Evolutionary conservation across 305 asterid genomes (phyloP).

Genomic region (Rubia peregrina): DNA sequence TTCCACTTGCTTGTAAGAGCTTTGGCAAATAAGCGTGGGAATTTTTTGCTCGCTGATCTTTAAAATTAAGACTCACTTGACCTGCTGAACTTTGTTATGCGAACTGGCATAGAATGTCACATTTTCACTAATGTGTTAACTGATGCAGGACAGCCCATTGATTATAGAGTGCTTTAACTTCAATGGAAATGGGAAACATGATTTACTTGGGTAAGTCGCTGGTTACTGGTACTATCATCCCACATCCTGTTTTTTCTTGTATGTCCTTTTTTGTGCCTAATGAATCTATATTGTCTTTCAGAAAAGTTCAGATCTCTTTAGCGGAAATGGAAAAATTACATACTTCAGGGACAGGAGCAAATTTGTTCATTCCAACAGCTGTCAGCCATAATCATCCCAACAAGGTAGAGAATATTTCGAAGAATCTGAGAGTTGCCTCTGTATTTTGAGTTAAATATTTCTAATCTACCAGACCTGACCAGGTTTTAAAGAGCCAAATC

Average conservation of each 20-base stretch:
- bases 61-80: not conserved
- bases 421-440: not conserved
- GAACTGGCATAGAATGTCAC: slow-evolving; percentile 2
- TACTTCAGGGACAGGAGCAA: slow-evolving; percentile 50
- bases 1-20: not conserved
- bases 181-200: slow-evolving; percentile 88
- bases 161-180: slow-evolving; percentile 83
- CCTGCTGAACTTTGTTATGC: not conserved
- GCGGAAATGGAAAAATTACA: slow-evolving; percentile 78
- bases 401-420: slow-evolving; percentile 42
- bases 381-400: slow-evolving; percentile 58
- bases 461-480: slow-evolving; percentile 12
- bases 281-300: slow-evolving; percentile 34
- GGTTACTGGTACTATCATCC: slow-evolving; percentile 17
- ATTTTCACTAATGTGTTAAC: slow-evolving; percentile 23
- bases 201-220: slow-evolving; percentile 69
- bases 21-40: not conserved
- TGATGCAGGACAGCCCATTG: slow-evolving; percentile 93
- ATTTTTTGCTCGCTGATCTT: not conserved
- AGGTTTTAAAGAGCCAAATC: slow-evolving; percentile 83
- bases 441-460: not conserved
- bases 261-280: slow-evolving; percentile 27
- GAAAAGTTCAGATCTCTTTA: slow-evolving; percentile 82
- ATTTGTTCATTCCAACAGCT: slow-evolving; percentile 47
- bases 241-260: slow-evolving; percentile 15